These are phyloP conservation scores for Candida michaelii DNA, from an alignment of 805 yeast species.

Conservation along the genomic window DNA sequence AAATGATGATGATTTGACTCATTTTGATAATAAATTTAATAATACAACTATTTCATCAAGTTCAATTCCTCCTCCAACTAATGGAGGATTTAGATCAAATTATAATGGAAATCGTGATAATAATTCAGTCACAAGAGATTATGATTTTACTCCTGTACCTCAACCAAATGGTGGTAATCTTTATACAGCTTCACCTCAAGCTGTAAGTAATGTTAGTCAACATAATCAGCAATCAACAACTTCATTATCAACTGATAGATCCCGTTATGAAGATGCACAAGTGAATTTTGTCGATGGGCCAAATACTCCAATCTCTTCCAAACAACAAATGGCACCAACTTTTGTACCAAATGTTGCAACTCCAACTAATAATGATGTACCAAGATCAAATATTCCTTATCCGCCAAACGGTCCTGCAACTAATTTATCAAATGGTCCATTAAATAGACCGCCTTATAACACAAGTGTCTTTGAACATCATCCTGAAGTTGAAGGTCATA, in stretches of 20 bases:
- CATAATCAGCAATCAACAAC: slow-evolving; percentile 15
- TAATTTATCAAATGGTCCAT: slow-evolving; percentile 11
- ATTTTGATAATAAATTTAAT: slow-evolving; percentile 23
- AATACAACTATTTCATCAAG: slow-evolving; percentile 10
- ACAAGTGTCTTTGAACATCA: slow-evolving; percentile 44
- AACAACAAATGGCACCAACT: slow-evolving; percentile 33
- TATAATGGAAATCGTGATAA: slow-evolving; percentile 14
- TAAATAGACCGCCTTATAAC: slow-evolving; percentile 18
- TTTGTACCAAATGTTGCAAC: slow-evolving; percentile 27
- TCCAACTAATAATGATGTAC: slow-evolving; percentile 24
- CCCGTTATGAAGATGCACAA: slow-evolving; percentile 19
- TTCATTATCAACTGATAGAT: slow-evolving; percentile 12
- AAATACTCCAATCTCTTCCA: slow-evolving; percentile 31
- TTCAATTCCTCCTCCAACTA: slow-evolving; percentile 16
- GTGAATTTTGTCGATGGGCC: slow-evolving; percentile 32
- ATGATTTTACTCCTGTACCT: slow-evolving; percentile 22
- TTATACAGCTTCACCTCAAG: slow-evolving; percentile 33
- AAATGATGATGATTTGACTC: slow-evolving; percentile 15
- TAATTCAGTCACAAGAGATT: slow-evolving; percentile 26
- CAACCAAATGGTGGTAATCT: slow-evolving; percentile 18
- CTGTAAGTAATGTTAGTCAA: slow-evolving; percentile 33
- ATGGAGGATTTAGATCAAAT: slow-evolving; percentile 8
- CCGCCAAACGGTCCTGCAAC: slow-evolving; percentile 14
- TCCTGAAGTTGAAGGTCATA: slow-evolving; percentile 46
- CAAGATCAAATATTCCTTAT: slow-evolving; percentile 21